These are phyloP conservation scores for Termitomyces sp. DNA, from an alignment of 768 basidiomycete genomes.

Conservation along the genomic window DNA sequence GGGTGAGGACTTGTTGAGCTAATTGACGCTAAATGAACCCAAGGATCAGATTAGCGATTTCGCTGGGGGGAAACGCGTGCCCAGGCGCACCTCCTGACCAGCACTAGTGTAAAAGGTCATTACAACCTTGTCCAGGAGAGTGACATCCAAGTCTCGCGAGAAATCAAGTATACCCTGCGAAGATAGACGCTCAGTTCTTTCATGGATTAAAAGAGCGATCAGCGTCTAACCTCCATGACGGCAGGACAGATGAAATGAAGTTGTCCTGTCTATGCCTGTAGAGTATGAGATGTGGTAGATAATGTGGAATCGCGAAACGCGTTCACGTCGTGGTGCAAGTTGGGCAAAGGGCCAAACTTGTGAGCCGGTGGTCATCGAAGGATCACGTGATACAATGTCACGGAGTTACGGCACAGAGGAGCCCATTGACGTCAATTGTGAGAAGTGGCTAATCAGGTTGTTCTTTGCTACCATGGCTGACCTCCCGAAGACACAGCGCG, in stretches of 20 bases:
- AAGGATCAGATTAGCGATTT: slow-evolving; percentile 21
- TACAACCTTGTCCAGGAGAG: slow-evolving; percentile 89
- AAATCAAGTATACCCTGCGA: slow-evolving; percentile 86
- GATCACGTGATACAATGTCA: slow-evolving; percentile 2
- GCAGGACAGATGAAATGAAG: slow-evolving; percentile 11
- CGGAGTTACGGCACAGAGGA: background rate
- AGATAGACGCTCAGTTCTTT: slow-evolving; percentile 16
- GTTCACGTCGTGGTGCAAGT: slow-evolving; percentile 16
- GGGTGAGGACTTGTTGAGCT: slow-evolving; percentile 91
- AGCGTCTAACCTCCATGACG: slow-evolving; percentile 43
- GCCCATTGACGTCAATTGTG: slow-evolving; percentile 7
- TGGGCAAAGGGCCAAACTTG: slow-evolving; percentile 40
- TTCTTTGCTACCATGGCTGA: slow-evolving; percentile 5
- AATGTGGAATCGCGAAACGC: slow-evolving; percentile 8
- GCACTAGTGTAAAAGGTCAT: slow-evolving; percentile 85
- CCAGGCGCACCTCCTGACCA: slow-evolving; percentile 54
- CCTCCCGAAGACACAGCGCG: slow-evolving; percentile 28
- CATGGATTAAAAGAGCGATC: slow-evolving; percentile 8
- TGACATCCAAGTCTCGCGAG: slow-evolving; percentile 88
- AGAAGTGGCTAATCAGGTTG: background rate
- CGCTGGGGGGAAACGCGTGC: slow-evolving; percentile 5
- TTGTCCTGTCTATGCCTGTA: slow-evolving; percentile 10
- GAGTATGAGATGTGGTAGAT: background rate
- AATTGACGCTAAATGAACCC: slow-evolving; percentile 70
- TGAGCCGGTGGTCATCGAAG: slow-evolving; percentile 12